Base-by-base conservation (phyloP, 257 asterid species). In the Solanum medicagineum region DNA sequence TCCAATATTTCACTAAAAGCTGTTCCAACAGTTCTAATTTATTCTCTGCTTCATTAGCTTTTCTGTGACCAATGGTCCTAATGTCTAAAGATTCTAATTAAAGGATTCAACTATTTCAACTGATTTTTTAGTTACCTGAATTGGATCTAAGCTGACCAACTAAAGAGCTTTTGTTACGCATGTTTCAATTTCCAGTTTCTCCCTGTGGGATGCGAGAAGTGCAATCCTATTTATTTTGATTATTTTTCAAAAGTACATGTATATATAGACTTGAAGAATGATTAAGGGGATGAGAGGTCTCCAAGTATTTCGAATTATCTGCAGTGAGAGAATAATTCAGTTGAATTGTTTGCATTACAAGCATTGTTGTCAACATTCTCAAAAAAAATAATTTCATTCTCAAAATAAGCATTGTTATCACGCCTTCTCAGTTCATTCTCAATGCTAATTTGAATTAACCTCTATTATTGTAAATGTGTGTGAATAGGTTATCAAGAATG, bases 401-500 rank as follows among this genome's bases (percentile, higher is more conserved):
- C 51, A n/a, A 36, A 44, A 29, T 79, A 29, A 79, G 51, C 83
- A 79, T 54, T 53, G 63, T 79, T 29, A 65, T 79, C 19, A 29
- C 29, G 66, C 32, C 66, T 79, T 53, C 62, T 79, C 66, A 54
- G 66, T 79, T 79, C 49, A 53, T 79, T 54, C 24, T 79, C 47
- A 10, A 53, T 79, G 49, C 22, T 53, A 24, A 53, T 29, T 79
- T 79, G 10, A 53, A 53, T 49, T 79, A 49, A 79, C 51, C 66
- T 17, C 83, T 54, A 66, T 53, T 79, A 53, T 29, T 54, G 83
- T 79, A 79, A 79, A 26, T 54, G 51, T 54, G 83, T 89, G 66
- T 7, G 53, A 74, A 47, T 87, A 97, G 99, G 98, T 97, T 88
- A 97, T 97, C 91, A 97, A 92, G 92, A 97, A 97, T 3, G 99